Evolutionary conservation across 257 asterid genomes (phyloP), one percentile per base, ranked within the genome.

Genomic region (Solanum pinnatisectum): DNA sequence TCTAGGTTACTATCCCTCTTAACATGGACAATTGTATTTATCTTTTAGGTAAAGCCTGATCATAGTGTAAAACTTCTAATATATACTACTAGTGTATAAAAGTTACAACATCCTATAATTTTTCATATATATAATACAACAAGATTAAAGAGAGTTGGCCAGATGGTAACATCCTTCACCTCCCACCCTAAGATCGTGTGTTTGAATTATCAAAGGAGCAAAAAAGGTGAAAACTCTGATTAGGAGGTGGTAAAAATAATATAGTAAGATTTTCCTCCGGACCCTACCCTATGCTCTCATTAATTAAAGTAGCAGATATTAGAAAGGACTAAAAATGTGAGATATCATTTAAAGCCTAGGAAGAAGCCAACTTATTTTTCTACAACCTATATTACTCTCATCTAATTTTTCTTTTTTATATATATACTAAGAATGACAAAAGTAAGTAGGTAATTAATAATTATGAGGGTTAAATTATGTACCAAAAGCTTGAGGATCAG

Each of bases 401-500:
- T 74, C 33, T 27, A 44, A 46, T 16, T 23, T 15, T 25, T 63
- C 5, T 14, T 10, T 27, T 46, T 5, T 7, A 49, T 56, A 20
- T 49, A 56, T 56, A 56, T 49, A 70, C 70, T 81, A 81, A 49
- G 16, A 8, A 30, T 81, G 70, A 30, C 42, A 49, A 81, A 79
- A 81, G 68, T 18, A 30, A 49, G 85, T 46, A 81, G 70, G 70
- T 18, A 49, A 49, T 42, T 81, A 72, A 72, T 46, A 79, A 42
- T 44, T 25, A 63, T 8, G 42, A 63, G 27, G 63, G 23, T 44
- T 60, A 15, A 37, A 32, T 49, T 27, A 86, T 63, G 33, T 93
- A 95, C 99, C 99, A 86, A 84, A 96, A 87, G 88, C 87, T 89
- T 85, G 83, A 70, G 99, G 98, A 46, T 91, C 88, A 86, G 92